These are phyloP conservation scores for Lachancea sp. DNA, from an alignment of 805 yeast species.

Conservation along the genomic window DNA sequence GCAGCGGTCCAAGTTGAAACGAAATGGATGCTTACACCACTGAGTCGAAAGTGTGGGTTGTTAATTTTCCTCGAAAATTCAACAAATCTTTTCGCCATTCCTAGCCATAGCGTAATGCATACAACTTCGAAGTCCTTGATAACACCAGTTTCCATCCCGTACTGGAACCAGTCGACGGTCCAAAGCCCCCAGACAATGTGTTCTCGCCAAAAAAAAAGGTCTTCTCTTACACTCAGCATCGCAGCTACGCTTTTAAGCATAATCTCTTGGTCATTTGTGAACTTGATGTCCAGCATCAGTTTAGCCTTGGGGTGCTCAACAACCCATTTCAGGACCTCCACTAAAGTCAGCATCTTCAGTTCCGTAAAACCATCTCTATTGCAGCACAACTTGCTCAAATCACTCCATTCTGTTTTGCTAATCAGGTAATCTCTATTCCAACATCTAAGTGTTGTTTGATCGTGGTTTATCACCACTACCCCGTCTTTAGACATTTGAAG, in stretches of 20 bases:
- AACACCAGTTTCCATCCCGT: constrained; percentile 36
- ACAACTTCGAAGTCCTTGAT: constrained; percentile 34
- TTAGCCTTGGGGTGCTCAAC: constrained; percentile 30
- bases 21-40: constrained; percentile 47
- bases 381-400: constrained; percentile 33
- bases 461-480: constrained; percentile 50
- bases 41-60: constrained; percentile 42
- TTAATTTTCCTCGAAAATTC: constrained; percentile 36
- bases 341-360: constrained; percentile 38
- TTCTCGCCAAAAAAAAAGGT: constrained; percentile 39
- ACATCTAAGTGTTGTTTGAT: constrained; percentile 43
- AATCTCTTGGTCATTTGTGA: constrained; percentile 39
- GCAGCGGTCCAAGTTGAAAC: constrained; percentile 41
- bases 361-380: constrained; percentile 30
- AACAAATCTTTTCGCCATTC: constrained; percentile 30
- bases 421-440: constrained; percentile 39
- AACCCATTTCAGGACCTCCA: constrained; percentile 38
- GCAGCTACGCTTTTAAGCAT: constrained; percentile 36
- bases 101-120: constrained; percentile 33
- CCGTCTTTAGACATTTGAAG: constrained; percentile 49
- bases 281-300: constrained; percentile 49
- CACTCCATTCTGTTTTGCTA: constrained; percentile 32
- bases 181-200: constrained; percentile 48
- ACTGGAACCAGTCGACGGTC: constrained; percentile 41
- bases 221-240: constrained; percentile 35